These are phyloP conservation scores for Tephrocybe sp. DNA, from an alignment of 768 basidiomycete genomes.

Conservation along the genomic window DNA sequence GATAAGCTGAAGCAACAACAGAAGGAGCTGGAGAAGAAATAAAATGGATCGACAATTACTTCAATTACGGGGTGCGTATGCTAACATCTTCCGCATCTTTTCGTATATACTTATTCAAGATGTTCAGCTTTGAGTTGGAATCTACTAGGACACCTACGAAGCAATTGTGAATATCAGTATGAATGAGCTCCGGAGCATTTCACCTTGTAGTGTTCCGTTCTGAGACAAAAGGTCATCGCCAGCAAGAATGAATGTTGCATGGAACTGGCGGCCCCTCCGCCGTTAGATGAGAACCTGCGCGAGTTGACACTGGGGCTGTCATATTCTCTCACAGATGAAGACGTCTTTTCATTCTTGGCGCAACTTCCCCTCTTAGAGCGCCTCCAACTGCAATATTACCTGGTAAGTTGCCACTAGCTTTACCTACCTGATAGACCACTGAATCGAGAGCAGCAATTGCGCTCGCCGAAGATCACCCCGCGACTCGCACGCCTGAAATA, in stretches of 20 bases:
- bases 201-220: neutral
- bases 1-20: slow-evolving; percentile 23
- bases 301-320: slow-evolving; percentile 53
- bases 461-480: slow-evolving; percentile 21
- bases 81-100: too few species aligned
- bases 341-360: slow-evolving; percentile 48
- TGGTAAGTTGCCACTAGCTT: slow-evolving; percentile 35
- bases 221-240: too few species aligned
- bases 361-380: slow-evolving; percentile 38
- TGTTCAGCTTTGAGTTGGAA: too few species aligned
- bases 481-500: slow-evolving; percentile 28
- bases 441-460: slow-evolving; percentile 40
- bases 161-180: neutral
- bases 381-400: slow-evolving; percentile 50
- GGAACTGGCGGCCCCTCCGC: slow-evolving; percentile 20
- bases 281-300: slow-evolving; percentile 28
- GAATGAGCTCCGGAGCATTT: neutral
- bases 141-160: too few species aligned
- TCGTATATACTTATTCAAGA: too few species aligned
- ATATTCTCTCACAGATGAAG: slow-evolving; percentile 55
- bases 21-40: slow-evolving; percentile 16
- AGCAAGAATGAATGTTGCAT: too few species aligned
- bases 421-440: neutral
- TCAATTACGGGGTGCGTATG: too few species aligned
- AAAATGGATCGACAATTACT: neutral